Percentiles rank a stretch among this genome's conserved stretches.
Conservation (phyloP, 2,329 filamentous ascomycete genomes). For the Penicillium paneum region DNA sequence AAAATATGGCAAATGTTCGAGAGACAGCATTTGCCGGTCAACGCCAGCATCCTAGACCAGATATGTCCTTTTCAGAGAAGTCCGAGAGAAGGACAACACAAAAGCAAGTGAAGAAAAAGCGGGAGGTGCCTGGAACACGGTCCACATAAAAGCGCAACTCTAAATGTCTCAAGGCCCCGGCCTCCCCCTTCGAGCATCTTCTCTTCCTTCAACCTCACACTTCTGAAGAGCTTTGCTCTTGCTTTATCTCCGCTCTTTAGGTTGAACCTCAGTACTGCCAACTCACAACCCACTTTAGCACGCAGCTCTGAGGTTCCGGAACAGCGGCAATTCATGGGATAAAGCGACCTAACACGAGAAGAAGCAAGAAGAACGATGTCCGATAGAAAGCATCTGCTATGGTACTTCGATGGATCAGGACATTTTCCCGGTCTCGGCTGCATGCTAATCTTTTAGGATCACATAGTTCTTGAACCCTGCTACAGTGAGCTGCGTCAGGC, state of each 20-base stretch:
- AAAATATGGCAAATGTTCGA: neutral
- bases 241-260: neutral
- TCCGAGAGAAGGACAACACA: neutral
- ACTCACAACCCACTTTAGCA: neutral
- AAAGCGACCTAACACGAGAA: no score
- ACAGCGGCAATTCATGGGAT: neutral
- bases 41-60: neutral
- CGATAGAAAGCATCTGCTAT: no score
- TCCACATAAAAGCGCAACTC: neutral
- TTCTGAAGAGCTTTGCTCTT: no score
- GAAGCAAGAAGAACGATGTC: no score
- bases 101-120: neutral
- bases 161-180: neutral
- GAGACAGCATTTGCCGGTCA: neutral
- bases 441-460: neutral
- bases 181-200: neutral
- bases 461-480: neutral
- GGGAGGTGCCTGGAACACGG: neutral
- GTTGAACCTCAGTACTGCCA: neutral
- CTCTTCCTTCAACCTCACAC: no score
- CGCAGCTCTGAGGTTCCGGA: neutral
- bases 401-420: neutral
- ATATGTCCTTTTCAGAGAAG: neutral
- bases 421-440: neutral
- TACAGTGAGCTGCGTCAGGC: neutral